phyloP scores from a whole-genome alignment of 345 rosid genomes.

The Luvunga scandens region DNA sequence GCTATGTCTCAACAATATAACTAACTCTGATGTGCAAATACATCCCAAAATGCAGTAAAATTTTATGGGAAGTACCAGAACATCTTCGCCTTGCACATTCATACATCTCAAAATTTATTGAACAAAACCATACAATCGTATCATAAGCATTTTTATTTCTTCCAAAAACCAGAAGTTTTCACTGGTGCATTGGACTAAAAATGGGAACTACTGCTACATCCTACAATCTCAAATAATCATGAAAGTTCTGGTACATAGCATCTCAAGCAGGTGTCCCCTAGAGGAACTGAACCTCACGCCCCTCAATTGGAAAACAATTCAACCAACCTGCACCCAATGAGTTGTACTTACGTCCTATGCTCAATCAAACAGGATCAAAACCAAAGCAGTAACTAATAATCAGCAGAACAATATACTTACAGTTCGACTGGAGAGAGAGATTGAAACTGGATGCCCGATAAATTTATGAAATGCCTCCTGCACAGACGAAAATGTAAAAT shows the following conservation, averaged over 20 bases:
- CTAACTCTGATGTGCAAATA: too few relatives aligned
- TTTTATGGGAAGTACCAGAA: background rate
- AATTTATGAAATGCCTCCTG: slow-evolving; percentile 87
- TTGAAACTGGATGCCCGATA: slow-evolving; percentile 79
- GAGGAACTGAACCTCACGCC: too few relatives aligned
- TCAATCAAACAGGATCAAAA: background rate
- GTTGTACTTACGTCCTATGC: background rate
- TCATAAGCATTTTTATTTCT: too few relatives aligned
- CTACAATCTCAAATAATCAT: background rate
- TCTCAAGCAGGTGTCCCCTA: background rate
- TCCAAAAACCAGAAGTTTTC: too few relatives aligned
- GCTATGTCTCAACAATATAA: too few relatives aligned
- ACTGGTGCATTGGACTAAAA: background rate
- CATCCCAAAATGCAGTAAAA: background rate
- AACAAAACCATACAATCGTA: background rate
- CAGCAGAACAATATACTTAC: slow-evolving; percentile 39
- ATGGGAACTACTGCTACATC: background rate
- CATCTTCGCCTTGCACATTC: background rate
- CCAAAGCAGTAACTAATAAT: background rate
- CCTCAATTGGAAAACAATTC: too few relatives aligned
- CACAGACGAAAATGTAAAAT: slow-evolving; percentile 7
- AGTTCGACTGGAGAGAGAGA: slow-evolving; percentile 80
- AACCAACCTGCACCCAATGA: too few relatives aligned
- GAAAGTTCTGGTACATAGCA: background rate
- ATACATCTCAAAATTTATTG: background rate